Base-by-base conservation (phyloP, 2,329 filamentous ascomycete species). In the Cercospora janseana region DNA sequence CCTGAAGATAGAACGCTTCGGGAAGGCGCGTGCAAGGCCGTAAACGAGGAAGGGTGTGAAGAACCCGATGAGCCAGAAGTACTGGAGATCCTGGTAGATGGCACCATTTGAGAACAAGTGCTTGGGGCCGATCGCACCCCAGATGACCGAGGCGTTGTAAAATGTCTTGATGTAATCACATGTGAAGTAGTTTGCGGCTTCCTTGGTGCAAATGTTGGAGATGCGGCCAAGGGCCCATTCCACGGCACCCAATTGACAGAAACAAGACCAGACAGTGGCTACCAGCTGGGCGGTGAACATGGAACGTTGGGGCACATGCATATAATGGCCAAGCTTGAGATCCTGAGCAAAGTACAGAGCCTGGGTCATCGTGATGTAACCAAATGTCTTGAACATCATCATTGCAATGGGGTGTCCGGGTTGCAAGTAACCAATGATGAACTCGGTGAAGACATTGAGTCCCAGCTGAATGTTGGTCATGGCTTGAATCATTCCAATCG, bases 401-500 rank as follows among this genome's bases (percentile, higher is more conserved):
- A 71, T 70, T 8, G 70, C 70, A 53, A 67, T 57, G 3, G 65
- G 64, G 51, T 69, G 70, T 6, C 58, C 58, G 0, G 57, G 58
- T 12, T 55, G 50, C 6, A 56, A 20, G 29, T 59, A 60, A 20
- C 58, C 57, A 18, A 59, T 53, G 27, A 60, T 55, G 42, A 59
- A 53, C 28, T 58, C 56, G 4, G 56, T 56, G 45, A 63, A 57
- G 15, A 63, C 60, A 27, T 63, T 62, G 24, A 63, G 34, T 16
- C 56, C 55, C 4, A 61, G 51, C 23, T 58, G 52, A 15, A 60
- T 61, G 67, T 93, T 94, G 12, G 89, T 94, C 59, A 94, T 88
- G 16, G 88, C 89, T 86, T 92, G 93, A 63, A 95, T 87, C 64
- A 94, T 94, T 56, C 89, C 88, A 56, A 93, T 92, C 6, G 89